Base-by-base conservation (phyloP, 2,329 filamentous ascomycete species). In the Leptographium flavum region DNA sequence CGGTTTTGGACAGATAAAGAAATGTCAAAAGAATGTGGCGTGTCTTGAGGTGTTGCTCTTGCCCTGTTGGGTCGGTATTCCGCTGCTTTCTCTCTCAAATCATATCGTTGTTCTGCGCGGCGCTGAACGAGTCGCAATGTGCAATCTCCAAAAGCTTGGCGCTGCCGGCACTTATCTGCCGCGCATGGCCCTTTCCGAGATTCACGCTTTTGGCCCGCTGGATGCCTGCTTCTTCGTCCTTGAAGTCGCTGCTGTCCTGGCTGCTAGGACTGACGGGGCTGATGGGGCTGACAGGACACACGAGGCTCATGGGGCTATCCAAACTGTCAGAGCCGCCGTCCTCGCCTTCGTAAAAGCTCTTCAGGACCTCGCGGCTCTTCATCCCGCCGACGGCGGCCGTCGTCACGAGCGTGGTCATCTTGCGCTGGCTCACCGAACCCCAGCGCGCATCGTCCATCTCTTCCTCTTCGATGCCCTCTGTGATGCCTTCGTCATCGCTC, bases 141-240 rank as follows among this genome's bases (percentile, higher is more conserved):
- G 71, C 70, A 39, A 88, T 69, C 42, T 87, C 79, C 42, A 92
- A 64, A 43, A 90, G 62, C 60, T 77, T 83, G 11, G 83, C 83
- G 56, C 82, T 88, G 42, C 84, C 84, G 38, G 83, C 81, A 56
- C 83, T 88, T 55, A 87, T 79, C 51, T 81, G 81, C 45, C 81
- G 73, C 19, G 68, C 74, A 54, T 88, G 83, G 10, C 71, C 68
- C 54, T 70, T 75, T 47, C 75, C 74, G 42, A 83, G 67, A 49
- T 81, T 76, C 47, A 90, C 68, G 60, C 82, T 90, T 43, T 71
- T 79, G 25, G 86, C 84, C 53, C 81, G 77, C 54, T 79, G 74
- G 21, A 70, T 53, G 36, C 66, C 63, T 22, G 59, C 60, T 50
- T 57, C 62, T 53, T 64, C 63, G 11, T 57, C 58, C n/a, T 57